Evolutionary conservation across 2,329 filamentous ascomycete genomes (phyloP), one percentile per base, ranked within the genome.

Genomic region (Aspergillus vadensis): DNA sequence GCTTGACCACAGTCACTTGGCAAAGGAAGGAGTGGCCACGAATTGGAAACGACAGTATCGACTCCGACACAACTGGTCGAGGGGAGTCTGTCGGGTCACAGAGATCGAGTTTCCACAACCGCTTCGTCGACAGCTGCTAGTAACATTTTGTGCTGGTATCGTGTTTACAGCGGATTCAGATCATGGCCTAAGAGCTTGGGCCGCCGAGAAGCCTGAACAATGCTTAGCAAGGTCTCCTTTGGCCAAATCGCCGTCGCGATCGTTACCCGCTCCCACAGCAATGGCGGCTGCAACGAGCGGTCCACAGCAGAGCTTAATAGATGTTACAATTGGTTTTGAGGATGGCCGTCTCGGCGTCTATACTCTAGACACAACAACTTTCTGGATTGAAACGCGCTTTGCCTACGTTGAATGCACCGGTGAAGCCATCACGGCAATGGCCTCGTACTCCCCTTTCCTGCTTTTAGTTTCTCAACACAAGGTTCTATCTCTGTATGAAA

Each of bases 41-140:
- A 86, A 95, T 71, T 97, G 93, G 93, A 96, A 96, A 79, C 85
- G 86, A 63, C 90, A 95, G 69, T 98, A 96, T 76, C 91, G 89
- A 70, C 81, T 97, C 53, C 85, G 91, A 49, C 90, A 97, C 73
- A 98, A 98, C 77, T 98, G 95, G 95, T 86, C 90, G 1, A 86
- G 84, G 63, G 95, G 94, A 0, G 88, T 86, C 66, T 96, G 92
- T 69, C 89, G 86, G 39, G 86, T 97, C 12, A 88, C 90, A 38
- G 91, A 96, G 74, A 85, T 97, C 30, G 82, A 87, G 48, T 83
- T 92, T 23, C 79, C 82, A 56, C 79, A 82, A 47, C 76, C 80
- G 1, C 77, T 81, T 57, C 71, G 87, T 73, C 80, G 90, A 39
- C 83, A 83, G 2, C 74, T 92, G 39, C 79, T 97, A 6, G 90